Base-by-base conservation (phyloP, 345 rosid genomes). In the Eucalyptus victrix region DNA sequence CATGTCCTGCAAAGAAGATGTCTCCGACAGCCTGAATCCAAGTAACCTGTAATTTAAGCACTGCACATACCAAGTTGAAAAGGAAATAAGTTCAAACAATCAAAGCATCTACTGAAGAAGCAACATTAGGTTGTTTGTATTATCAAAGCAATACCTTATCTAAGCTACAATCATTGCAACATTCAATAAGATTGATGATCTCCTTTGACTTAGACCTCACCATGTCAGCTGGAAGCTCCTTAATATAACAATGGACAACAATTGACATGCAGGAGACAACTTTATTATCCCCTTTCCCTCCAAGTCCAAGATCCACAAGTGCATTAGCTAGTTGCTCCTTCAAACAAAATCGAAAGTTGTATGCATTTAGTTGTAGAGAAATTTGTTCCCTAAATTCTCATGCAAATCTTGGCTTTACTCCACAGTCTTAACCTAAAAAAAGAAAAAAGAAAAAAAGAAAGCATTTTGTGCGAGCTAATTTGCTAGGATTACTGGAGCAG, bases 31-130 rank as follows among this genome's bases (percentile, higher is more conserved):
- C 91, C 95, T 93, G 87, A 90, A 94, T 88, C 99, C 99, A 93
- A 97, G 96, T 92, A 97, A 93, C 93, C 96, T 96, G 94, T 94
- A 96, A 93, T 97, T 96, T 91, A 96, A 93, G 89, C 92, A 92
- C 99, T 97, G 95, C 88, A 80, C 28, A 65, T 65, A 89, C 87
- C 49, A 54, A 42, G 37, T n/a, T 58, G 56, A 83, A 90, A 81
- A 87, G 80, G 47, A 47, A 81, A 30, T 89, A 28, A 28, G 80
- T 53, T 9, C 49, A 81, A 86, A n/a, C 85, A 80, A 80, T 32
- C 86, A 91, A 89, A 83, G 42, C 56, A 50, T 80, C 83, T 40
- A 21, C 30, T 19, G 83, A 76, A 40, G 47, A 26, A 40, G 83
- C 83, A 76, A 76, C 47, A 76, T 21, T 21, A 76, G 47, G 47